Percentiles rank a stretch among this genome's conserved stretches.
Evolutionary conservation across 2,329 filamentous ascomycete genomes (phyloP).

Genomic region (Mycosphaerella sp.): DNA sequence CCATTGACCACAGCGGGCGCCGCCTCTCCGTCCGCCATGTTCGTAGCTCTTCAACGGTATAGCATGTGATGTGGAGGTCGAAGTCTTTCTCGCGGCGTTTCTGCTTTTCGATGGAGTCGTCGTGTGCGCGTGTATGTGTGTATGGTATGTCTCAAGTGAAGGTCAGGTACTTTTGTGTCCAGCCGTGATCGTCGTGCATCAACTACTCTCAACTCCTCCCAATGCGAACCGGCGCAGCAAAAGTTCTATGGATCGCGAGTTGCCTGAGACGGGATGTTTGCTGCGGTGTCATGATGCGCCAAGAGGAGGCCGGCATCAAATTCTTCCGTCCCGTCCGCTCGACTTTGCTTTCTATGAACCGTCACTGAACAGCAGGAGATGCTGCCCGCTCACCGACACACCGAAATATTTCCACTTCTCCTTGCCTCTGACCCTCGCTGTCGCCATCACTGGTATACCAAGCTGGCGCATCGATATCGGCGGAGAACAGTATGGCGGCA

Average conservation of each 20-base stretch:
- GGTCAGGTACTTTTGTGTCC: neutral
- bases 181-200: neutral
- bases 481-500: slow-evolving; percentile 19
- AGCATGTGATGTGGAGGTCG: neutral
- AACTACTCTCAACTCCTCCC: neutral
- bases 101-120: neutral
- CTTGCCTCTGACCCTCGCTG: neutral
- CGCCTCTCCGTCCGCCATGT: slow-evolving; percentile 12
- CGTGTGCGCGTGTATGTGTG: neutral
- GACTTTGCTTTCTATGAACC: too few species aligned
- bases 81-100: neutral
- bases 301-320: neutral
- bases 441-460: neutral
- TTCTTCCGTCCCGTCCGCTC: neutral
- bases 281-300: neutral
- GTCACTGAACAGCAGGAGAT: neutral
- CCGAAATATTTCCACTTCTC: neutral
- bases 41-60: slow-evolving; percentile 1
- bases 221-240: neutral
- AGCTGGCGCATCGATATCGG: neutral
- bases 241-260: neutral
- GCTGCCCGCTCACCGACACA: neutral
- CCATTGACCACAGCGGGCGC: slow-evolving; percentile 13
- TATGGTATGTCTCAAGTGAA: neutral
- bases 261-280: neutral